Evolutionary conservation across 371 early-diverging fungal genomes (phyloP), one percentile per base, ranked within the genome.

Genomic region (Basidiobolus meristosporus): DNA sequence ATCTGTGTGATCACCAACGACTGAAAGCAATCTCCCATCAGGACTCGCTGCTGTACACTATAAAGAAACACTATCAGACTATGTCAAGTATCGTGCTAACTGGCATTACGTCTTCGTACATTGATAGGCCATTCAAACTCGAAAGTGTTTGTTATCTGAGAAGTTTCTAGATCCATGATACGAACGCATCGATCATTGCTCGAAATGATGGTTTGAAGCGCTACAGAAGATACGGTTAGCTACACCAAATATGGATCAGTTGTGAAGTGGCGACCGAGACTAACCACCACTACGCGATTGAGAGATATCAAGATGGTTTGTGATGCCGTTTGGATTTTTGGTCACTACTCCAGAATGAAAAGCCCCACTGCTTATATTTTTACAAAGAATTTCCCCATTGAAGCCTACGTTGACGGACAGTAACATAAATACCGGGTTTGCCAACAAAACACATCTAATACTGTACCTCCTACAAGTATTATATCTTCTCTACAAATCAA

Each of bases 1-100:
- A 7, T 75, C 68, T 0, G 52, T 56, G 7, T 60, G 45, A 47
- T 90, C 88, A 0, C 88, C 88, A 3, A 80, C 85, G 3, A 79
- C 65, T 40, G 77, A 79, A 1, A 83, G 56, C 42, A 83, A 36
- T 16, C 63, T 50, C 7, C 65, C 60, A 41, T 80, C 73, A 0
- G 73, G 70, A 19, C 74, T 71, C 36, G 30, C 37, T 3, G 43
- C 18, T n/a, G 37, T 43, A 9, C 43, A 43, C 43, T 43, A n/a
- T 23, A 6, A 18, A 29, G 15, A 16, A 10, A 17, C 15, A 1
- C 12, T 12, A 19, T 1, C n/a, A n/a, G n/a, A n/a, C n/a, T n/a
- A n/a, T n/a, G n/a, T n/a, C n/a, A n/a, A n/a, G n/a, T n/a, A n/a
- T n/a, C n/a, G n/a, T n/a, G n/a, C n/a, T n/a, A n/a, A n/a, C n/a